Percentiles rank a stretch among this genome's conserved stretches.
Conservation (phyloP, 129 eudicot species). For the carrot (Daucus carota) region DNA sequence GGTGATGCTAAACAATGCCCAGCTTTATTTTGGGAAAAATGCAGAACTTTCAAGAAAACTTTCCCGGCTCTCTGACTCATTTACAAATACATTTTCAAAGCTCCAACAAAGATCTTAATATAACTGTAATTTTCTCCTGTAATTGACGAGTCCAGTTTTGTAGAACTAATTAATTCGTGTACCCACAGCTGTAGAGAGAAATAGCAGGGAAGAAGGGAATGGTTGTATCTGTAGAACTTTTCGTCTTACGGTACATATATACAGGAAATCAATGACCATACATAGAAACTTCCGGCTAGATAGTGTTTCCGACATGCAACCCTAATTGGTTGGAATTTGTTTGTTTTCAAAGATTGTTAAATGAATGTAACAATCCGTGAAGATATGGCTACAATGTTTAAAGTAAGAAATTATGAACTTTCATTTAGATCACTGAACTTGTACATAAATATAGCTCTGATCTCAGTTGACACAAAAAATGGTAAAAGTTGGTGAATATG, state of each 20-base stretch:
- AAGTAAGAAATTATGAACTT: no score
- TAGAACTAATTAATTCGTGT: constrained; percentile 3
- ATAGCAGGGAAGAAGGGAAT: background rate
- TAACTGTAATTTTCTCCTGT: background rate
- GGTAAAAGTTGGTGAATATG: no score
- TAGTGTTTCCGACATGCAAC: background rate
- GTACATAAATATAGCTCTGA: no score
- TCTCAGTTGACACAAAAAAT: no score
- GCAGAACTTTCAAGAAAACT: constrained; percentile 39
- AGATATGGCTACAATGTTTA: no score
- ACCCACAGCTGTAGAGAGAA: background rate
- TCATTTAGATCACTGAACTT: no score
- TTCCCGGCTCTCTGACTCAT: constrained; percentile 36
- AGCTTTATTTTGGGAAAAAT: constrained; percentile 29
- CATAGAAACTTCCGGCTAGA: background rate
- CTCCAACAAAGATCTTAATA: background rate
- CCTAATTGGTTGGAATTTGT: background rate
- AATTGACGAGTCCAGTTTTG: background rate
- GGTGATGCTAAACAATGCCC: constrained; percentile 54
- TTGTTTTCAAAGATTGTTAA: background rate
- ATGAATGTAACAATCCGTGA: no score
- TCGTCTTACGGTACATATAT: background rate
- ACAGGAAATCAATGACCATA: background rate
- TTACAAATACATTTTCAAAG: constrained; percentile 20
- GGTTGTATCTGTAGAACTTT: background rate